A percentile compares a stretch with the other conserved stretches of the same genome.
These are phyloP conservation scores for Penicillium ucsense DNA, from an alignment of 495 filamentous ascomycete species.

Conservation along the genomic window DNA sequence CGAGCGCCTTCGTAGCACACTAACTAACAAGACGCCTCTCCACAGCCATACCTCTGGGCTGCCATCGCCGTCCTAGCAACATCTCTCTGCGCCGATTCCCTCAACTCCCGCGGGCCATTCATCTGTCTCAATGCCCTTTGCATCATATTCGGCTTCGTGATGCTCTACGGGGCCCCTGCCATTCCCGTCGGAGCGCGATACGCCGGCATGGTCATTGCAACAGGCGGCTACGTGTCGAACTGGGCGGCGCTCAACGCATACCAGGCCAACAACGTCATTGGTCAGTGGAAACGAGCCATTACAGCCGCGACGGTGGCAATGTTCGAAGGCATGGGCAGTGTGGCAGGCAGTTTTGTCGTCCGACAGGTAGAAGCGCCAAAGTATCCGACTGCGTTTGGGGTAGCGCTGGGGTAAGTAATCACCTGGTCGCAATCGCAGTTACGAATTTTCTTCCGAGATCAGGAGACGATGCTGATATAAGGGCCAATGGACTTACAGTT, in stretches of 20 bases:
- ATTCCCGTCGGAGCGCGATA: conserved; percentile 60
- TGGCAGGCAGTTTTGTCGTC: conserved; percentile 70
- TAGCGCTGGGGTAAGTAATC: conserved; percentile 50
- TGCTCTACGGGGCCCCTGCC: conserved; percentile 13
- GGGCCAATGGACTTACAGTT: no score
- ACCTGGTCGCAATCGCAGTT: no score
- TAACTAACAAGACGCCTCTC: background rate
- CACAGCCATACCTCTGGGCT: conserved; percentile 62
- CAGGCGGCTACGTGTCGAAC: conserved; percentile 69
- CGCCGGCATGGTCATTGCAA: conserved; percentile 64
- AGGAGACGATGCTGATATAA: no score
- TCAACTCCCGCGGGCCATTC: conserved; percentile 53
- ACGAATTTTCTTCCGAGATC: no score
- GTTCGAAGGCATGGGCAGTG: conserved; percentile 65
- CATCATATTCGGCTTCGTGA: conserved; percentile 57
- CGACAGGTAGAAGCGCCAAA: conserved; percentile 54
- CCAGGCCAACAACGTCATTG: conserved; percentile 60
- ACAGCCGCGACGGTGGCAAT: conserved; percentile 59
- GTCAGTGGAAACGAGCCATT: conserved; percentile 69
- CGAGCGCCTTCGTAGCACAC: background rate
- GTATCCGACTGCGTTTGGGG: conserved; percentile 63
- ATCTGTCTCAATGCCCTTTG: conserved; percentile 70
- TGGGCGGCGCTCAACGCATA: conserved; percentile 72
- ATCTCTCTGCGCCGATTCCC: conserved; percentile 58
- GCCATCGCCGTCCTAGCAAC: conserved; percentile 61